A percentile compares a stretch with the other conserved stretches of the same genome.
Conservation (phyloP, 1,139 yeast species). For the Taphrina sp. region DNA sequence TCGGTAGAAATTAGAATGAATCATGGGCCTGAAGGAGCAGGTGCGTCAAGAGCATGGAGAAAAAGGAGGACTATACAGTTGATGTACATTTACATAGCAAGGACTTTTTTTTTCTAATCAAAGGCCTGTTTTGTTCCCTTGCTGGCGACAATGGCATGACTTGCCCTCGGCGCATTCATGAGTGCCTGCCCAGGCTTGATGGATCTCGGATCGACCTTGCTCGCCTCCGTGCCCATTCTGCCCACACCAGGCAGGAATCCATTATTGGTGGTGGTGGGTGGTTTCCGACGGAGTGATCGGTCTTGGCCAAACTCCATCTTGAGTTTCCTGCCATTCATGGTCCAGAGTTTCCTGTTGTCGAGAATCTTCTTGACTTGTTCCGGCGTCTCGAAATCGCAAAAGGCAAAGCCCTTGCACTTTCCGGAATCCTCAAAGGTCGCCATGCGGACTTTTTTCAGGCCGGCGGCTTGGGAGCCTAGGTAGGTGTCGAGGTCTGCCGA, state of each 20-base stretch:
- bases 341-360: conserved; percentile 51
- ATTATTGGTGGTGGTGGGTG: conserved; percentile 41
- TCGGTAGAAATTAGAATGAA: neutral
- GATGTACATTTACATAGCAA: neutral
- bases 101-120: conserved; percentile 40
- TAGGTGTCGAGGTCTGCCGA: conserved; percentile 73
- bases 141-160: conserved; percentile 84
- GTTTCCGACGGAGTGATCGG: conserved; percentile 73
- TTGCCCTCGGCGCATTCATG: conserved; percentile 84
- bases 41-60: too few relatives aligned
- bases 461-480: conserved; percentile 45
- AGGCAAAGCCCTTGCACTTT: conserved; percentile 95
- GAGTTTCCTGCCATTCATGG: conserved; percentile 66
- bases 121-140: conserved; percentile 85
- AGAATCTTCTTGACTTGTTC: conserved; percentile 71
- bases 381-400: conserved; percentile 78
- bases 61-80: too few relatives aligned
- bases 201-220: conserved; percentile 38
- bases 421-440: conserved; percentile 96
- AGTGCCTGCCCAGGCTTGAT: conserved; percentile 81
- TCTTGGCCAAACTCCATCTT: conserved; percentile 95
- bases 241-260: conserved; percentile 8
- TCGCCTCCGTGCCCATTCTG: conserved; percentile 5
- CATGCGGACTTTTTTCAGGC: conserved; percentile 64
- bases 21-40: too few relatives aligned